A percentile compares a stretch with the other conserved stretches of the same genome.
phyloP scores from a whole-genome alignment of 1,139 yeast species.

The Entelexis sorbosivorans region DNA sequence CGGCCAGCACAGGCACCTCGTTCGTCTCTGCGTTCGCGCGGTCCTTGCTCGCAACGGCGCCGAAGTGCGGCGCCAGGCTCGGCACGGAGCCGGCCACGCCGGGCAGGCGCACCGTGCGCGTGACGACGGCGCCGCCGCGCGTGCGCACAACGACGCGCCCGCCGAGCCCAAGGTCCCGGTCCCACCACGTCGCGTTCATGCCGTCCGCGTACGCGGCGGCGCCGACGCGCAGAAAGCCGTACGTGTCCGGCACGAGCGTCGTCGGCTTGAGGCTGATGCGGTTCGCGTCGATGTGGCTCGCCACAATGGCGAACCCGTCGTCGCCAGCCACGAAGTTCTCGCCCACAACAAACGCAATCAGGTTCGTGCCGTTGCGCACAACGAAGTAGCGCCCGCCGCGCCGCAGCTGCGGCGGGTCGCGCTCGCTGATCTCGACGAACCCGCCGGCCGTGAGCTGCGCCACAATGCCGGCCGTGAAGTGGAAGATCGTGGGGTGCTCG shows the following conservation, averaged over 20 bases:
- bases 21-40: constrained; percentile 75
- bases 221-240: constrained; percentile 70
- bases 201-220: constrained; percentile 91
- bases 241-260: constrained; percentile 54
- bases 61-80: constrained; percentile 79
- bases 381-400: constrained; percentile 64
- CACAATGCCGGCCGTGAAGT: constrained; percentile 57
- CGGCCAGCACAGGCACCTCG: constrained; percentile 76
- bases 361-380: constrained; percentile 68
- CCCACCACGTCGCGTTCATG: constrained; percentile 63
- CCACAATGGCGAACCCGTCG: constrained; percentile 75
- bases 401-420: constrained; percentile 52
- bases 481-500: constrained; percentile 83
- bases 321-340: constrained; percentile 61
- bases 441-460: constrained; percentile 32
- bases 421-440: constrained; percentile 58
- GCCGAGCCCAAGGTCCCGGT: constrained; percentile 81
- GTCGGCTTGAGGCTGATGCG: constrained; percentile 81
- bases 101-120: constrained; percentile 60
- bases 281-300: constrained; percentile 66
- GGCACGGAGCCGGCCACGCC: constrained; percentile 85
- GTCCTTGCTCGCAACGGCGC: constrained; percentile 63
- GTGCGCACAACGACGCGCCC: constrained; percentile 64
- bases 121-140: constrained; percentile 29
- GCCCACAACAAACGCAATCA: constrained; percentile 81